Conservation (phyloP, 257 asterid species). For the Fraxinus excelsior region DNA sequence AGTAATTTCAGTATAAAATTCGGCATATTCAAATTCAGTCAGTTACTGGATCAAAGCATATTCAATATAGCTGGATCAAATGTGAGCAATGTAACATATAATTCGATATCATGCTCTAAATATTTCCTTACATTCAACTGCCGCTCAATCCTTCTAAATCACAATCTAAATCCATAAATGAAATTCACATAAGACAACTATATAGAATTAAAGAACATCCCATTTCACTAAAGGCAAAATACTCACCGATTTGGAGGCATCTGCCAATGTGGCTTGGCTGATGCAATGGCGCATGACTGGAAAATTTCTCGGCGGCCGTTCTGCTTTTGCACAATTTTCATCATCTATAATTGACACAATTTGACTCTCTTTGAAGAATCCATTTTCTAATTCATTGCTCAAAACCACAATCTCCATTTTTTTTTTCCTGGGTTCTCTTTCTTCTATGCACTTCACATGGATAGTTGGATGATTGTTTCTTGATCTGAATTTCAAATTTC, state of each 20-base stretch:
- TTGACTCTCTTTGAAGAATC: constrained; percentile 40
- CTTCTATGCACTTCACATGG: background rate
- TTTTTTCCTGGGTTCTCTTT: background rate
- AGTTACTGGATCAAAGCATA: background rate
- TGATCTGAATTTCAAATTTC: constrained; percentile 3
- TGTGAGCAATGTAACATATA: background rate
- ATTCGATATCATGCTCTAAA: background rate
- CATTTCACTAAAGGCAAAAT: background rate
- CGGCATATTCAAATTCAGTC: constrained; percentile 8
- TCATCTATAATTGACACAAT: constrained; percentile 34
- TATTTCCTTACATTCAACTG: background rate
- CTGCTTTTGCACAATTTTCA: constrained; percentile 45
- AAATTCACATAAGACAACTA: background rate
- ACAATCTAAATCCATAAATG: background rate
- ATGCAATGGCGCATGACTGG: constrained; percentile 78
- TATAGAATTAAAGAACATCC: constrained; percentile 1
- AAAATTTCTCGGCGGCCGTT: constrained; percentile 59
- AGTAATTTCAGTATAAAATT: constrained; percentile 34
- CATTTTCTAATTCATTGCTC: constrained; percentile 50
- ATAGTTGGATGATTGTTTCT: background rate
- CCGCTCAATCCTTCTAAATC: background rate
- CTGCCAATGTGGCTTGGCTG: constrained; percentile 74
- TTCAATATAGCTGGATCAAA: background rate
- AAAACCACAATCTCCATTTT: constrained; percentile 14
- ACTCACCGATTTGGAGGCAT: constrained; percentile 56